Evolutionary conservation across 1,284 basidiomycete species (phyloP).

Genomic region (Ceratobasidium sp.): DNA sequence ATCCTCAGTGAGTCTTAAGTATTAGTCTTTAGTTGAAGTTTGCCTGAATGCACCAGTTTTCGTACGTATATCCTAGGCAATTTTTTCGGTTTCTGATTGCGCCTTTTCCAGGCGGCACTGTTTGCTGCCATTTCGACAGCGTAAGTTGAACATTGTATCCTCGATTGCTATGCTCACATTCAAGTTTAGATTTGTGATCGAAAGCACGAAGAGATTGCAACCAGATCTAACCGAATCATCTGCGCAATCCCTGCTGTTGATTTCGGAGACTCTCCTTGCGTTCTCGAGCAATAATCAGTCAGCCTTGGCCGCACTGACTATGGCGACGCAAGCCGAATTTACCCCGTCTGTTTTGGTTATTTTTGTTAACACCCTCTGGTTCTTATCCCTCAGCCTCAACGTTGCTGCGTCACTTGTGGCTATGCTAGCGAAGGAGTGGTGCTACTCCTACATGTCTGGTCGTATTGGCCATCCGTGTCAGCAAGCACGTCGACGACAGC

Average conservation of each 20-base stretch:
- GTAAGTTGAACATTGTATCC: neutral
- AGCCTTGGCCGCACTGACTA: too few species aligned
- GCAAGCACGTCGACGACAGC: slow-evolving; percentile 6
- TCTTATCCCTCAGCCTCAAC: slow-evolving; percentile 14
- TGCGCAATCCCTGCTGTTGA: neutral
- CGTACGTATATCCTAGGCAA: neutral
- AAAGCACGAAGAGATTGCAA: neutral
- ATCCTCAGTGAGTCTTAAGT: slow-evolving; percentile 9
- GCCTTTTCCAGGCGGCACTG: slow-evolving; percentile 4
- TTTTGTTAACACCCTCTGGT: slow-evolving; percentile 10
- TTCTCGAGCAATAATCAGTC: slow-evolving; percentile 15
- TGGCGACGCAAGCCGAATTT: neutral
- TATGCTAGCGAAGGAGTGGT: slow-evolving; percentile 28
- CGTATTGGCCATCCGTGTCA: slow-evolving; percentile 11
- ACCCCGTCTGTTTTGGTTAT: neutral
- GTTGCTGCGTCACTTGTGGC: slow-evolving; percentile 2
- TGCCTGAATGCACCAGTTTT: neutral
- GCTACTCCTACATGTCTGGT: slow-evolving; percentile 14
- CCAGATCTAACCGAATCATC: neutral
- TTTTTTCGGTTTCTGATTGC: neutral
- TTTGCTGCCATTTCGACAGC: slow-evolving; percentile 20
- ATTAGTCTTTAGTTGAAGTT: too few species aligned
- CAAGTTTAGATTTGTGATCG: slow-evolving; percentile 5
- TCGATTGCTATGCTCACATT: neutral
- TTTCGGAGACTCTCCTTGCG: neutral